These are phyloP conservation scores for Talaromyces thailandensis DNA, from an alignment of 495 filamentous ascomycete genomes.

Conservation along the genomic window DNA sequence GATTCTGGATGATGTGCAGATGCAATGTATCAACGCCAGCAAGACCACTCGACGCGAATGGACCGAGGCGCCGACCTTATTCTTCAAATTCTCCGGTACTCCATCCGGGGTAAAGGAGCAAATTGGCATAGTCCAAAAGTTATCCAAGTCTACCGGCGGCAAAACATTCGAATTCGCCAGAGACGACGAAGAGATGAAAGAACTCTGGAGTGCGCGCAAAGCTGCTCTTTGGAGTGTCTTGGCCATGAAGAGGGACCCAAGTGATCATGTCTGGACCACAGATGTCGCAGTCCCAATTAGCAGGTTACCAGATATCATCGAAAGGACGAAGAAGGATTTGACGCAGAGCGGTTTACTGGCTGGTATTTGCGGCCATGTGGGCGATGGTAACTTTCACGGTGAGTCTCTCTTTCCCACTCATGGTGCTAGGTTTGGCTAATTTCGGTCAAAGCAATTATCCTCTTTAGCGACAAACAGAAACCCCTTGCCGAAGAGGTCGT, in stretches of 20 bases:
- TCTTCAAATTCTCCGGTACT: constrained; percentile 61
- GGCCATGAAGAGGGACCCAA: constrained; percentile 43
- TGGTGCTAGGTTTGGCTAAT: too few species aligned
- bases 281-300: constrained; percentile 61
- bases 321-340: constrained; percentile 52
- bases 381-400: constrained; percentile 60
- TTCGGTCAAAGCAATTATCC: constrained; percentile 39
- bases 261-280: constrained; percentile 57
- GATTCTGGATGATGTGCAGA: constrained; percentile 57
- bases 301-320: constrained; percentile 52
- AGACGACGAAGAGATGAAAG: constrained; percentile 44
- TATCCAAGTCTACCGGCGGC: constrained; percentile 39
- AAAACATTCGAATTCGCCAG: constrained; percentile 52
- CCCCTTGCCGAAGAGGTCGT: constrained; percentile 42
- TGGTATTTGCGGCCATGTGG: constrained; percentile 59
- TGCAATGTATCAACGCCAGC: constrained; percentile 56
- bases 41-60: constrained; percentile 44
- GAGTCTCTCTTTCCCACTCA: constrained; percentile 9
- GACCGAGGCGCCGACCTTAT: constrained; percentile 54
- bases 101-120: constrained; percentile 50
- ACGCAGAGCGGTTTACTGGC: constrained; percentile 45
- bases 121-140: constrained; percentile 44
- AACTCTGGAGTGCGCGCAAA: constrained; percentile 56
- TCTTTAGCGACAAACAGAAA: constrained; percentile 48
- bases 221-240: constrained; percentile 52